phyloP scores from a whole-genome alignment of 208 protist species.

The Leishmania aethiopica region DNA sequence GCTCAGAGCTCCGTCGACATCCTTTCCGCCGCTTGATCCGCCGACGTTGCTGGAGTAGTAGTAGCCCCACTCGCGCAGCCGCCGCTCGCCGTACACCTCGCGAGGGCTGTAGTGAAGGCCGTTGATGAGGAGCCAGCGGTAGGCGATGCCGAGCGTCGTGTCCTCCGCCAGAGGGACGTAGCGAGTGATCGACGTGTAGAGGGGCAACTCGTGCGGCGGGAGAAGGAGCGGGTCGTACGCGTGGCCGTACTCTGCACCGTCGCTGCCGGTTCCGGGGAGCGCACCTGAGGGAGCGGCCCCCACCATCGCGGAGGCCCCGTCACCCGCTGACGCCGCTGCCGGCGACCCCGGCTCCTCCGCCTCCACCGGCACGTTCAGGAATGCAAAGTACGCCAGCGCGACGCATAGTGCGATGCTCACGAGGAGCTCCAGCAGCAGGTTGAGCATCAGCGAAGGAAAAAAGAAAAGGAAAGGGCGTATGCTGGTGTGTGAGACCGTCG shows the following conservation, averaged over 20 bases:
- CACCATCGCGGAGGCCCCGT: not conserved
- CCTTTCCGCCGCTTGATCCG: not conserved
- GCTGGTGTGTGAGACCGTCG: not conserved
- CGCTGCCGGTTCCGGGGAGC: not conserved
- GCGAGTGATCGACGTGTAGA: constrained; percentile 16
- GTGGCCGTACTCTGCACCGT: not conserved
- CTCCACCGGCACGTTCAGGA: constrained; percentile 62
- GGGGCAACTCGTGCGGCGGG: constrained; percentile 19
- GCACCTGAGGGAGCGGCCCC: not conserved
- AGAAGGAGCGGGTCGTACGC: constrained; percentile 16
- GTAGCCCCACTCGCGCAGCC: constrained; percentile 21
- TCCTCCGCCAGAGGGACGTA: constrained; percentile 20
- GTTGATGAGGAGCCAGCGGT: constrained; percentile 34
- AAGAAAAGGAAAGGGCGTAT: not conserved
- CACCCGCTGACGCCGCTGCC: constrained; percentile 1
- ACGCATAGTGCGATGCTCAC: constrained; percentile 57
- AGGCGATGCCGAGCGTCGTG: constrained; percentile 15
- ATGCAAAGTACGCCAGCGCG: constrained; percentile 62
- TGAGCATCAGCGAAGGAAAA: constrained; percentile 32
- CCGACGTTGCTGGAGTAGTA: not conserved
- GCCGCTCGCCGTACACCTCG: constrained; percentile 26
- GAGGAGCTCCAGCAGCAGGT: constrained; percentile 66
- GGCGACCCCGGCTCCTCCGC: constrained; percentile 25
- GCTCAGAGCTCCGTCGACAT: not conserved
- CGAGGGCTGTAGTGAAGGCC: constrained; percentile 25